Base-by-base conservation (phyloP, 805 yeast genomes). In the Wickerhamiella dianesei region DNA sequence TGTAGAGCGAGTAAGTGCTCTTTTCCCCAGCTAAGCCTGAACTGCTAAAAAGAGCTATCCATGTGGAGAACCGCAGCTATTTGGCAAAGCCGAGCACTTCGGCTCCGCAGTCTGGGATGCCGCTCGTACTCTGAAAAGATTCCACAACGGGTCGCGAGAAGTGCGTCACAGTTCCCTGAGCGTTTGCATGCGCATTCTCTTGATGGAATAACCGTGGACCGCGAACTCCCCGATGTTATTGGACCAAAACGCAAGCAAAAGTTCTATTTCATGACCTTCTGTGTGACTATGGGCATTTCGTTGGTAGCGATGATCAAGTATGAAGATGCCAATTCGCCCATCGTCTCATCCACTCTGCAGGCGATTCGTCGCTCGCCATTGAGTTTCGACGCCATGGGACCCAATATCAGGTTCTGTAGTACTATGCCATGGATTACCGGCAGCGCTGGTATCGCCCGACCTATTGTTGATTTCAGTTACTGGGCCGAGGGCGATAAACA, bases 351-450 rank as follows among this genome's bases (percentile, higher is more conserved):
- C 4, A 82, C 95, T 3, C 68, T 92, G 62, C 87, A 85, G 63
- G 82, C 85, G 52, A 66, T 89, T 56, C 76, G 98, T 60, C 72
- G 96, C 59, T 80, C 89, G 1, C 70, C 73, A 8, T 51, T 65
- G 40, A 87, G 87, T 9, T 70, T 76, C 46, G 75, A 74, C 20
- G 59, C 66, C 2, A 66, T 89, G 42, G 97, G 97, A 17, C 75
- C 74, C 42, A 79, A 82, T 57, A 82, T 89, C 52, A 77, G 77
- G 36, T 86, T 80, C 59, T 74, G 76, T 22, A 77, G 80, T 21
- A 65, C 82, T 35, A 75, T 80, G 68, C 97, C 98, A 3, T 92
- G 96, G 96, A 79, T 89, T 49, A 66, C 72, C 48, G 98, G 98
- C 12, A 75, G 77, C 41, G 68, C 92, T 53, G 86, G 88, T 56